Conservation (phyloP, 2,329 filamentous ascomycete genomes). For the Byssochlamys sp. region DNA sequence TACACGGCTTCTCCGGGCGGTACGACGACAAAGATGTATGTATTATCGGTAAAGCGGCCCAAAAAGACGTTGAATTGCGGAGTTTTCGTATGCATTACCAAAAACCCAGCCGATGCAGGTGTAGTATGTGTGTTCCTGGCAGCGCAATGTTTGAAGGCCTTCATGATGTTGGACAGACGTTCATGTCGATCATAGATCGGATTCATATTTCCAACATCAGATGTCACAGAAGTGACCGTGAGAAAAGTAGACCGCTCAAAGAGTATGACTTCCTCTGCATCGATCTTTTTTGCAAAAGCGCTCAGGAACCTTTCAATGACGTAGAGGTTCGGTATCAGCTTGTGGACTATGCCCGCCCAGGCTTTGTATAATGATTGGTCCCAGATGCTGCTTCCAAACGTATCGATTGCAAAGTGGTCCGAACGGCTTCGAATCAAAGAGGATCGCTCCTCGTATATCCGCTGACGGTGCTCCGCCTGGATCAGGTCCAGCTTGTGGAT, state of each 20-base stretch:
- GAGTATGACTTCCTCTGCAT: constrained; percentile 85
- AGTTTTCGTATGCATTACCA: constrained; percentile 42
- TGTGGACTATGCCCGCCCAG: constrained; percentile 96
- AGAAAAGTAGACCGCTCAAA: constrained; percentile 95
- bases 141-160: constrained; percentile 85
- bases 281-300: constrained; percentile 72
- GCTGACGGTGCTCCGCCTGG: constrained; percentile 64
- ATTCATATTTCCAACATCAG: constrained; percentile 63
- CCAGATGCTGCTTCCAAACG: constrained; percentile 95
- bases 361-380: constrained; percentile 96
- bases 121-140: constrained; percentile 37
- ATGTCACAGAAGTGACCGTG: constrained; percentile 85
- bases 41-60: constrained; percentile 92
- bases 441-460: constrained; percentile 76
- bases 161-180: constrained; percentile 92
- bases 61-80: constrained; percentile 84
- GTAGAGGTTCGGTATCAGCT: constrained; percentile 84
- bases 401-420: constrained; percentile 63
- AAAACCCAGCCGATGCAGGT: constrained; percentile 33
- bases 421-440: constrained; percentile 68
- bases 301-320: constrained; percentile 79
- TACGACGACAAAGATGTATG: constrained; percentile 84
- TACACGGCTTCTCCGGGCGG: constrained; percentile 85
- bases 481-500: constrained; percentile 99
- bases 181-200: constrained; percentile 89